Evolutionary conservation across 768 basidiomycete species (phyloP), one percentile per base, ranked within the genome.

Genomic region (Amanita brunnescens): DNA sequence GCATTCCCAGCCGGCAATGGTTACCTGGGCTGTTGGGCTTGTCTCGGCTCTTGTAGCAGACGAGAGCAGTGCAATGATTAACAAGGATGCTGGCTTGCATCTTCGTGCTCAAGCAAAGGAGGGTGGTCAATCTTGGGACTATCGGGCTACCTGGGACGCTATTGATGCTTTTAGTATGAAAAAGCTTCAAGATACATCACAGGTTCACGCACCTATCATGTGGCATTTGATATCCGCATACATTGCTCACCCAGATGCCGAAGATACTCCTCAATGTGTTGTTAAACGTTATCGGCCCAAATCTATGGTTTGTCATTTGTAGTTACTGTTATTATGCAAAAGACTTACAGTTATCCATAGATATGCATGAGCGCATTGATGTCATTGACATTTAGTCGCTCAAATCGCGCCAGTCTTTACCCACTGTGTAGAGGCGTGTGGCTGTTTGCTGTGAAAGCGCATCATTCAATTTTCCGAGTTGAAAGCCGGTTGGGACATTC

Each of bases 351-450:
- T n/a, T 35, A 5, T 3, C 10, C 5, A 41, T 45, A 60, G 58
- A 47, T 57, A 16, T 20, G 29, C 37, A 58, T 52, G 21, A 55
- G 51, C 51, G 49, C 54, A 4, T 46, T 60, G n/a, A 58, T 60
- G 59, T 53, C 55, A 9, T 29, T 60, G 43, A 58, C 55, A 12
- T 57, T 58, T 39, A 47, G 51, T 9, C 41, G 46, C 23, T 58
- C 55, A 8, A 48, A 58, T 9, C 26, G 39, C 3, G 56, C 56
- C 18, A 59, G 47, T 50, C 24, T 55, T 9, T 55, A 51, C 34
- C 21, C 54, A 8, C 21, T 61, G 9, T 61, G 59, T 34, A 51
- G 39, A 32, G 59, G 58, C 0, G 52, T 61, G 26, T 61, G 59
- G 58, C 42, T 52, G 1, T 59, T 61, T 42, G 49, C 59, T 26